A percentile compares a stretch with the other conserved stretches of the same genome.
Evolutionary conservation across 768 basidiomycete species (phyloP).

Genomic region (Mycena vitilis): DNA sequence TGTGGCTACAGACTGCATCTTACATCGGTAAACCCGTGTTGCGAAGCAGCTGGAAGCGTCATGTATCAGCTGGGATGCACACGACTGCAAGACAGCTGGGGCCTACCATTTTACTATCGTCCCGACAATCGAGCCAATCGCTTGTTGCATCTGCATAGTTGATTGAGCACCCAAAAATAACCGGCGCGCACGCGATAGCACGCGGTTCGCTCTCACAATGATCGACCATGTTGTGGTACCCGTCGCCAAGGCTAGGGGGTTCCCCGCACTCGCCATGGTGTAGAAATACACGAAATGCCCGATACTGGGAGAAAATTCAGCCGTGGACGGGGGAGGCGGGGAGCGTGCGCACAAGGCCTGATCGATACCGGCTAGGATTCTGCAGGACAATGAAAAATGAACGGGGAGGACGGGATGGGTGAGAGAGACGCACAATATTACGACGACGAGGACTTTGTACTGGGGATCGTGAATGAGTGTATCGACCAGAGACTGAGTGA

Average conservation of each 20-base stretch:
- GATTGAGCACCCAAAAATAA: too few species aligned
- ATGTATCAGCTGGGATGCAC: too few species aligned
- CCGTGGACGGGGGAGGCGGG: too few species aligned
- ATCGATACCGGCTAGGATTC: slow-evolving; percentile 65
- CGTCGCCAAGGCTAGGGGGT: slow-evolving; percentile 48
- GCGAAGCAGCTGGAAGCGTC: slow-evolving; percentile 52
- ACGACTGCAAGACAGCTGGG: too few species aligned
- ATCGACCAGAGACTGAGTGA: background rate
- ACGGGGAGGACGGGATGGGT: background rate
- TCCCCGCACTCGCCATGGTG: slow-evolving; percentile 56
- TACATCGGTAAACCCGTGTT: slow-evolving; percentile 75
- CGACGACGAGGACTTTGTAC: slow-evolving; percentile 40
- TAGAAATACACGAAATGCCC: slow-evolving; percentile 47
- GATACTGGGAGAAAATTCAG: slow-evolving; percentile 41
- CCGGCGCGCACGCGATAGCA: too few species aligned
- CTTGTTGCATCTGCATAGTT: slow-evolving; percentile 56
- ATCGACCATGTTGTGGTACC: slow-evolving; percentile 63
- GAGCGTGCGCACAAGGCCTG: slow-evolving; percentile 50
- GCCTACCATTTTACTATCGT: slow-evolving; percentile 60
- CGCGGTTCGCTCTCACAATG: slow-evolving; percentile 51
- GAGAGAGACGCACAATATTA: slow-evolving; percentile 47
- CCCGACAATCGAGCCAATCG: slow-evolving; percentile 57
- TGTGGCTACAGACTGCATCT: slow-evolving; percentile 24
- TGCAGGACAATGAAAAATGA: slow-evolving; percentile 36
- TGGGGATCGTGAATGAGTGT: background rate